Percentiles rank a stretch among this genome's conserved stretches.
These are phyloP conservation scores for Ophiostoma sp. DNA, from an alignment of 2,329 filamentous ascomycete species.

Conservation along the genomic window DNA sequence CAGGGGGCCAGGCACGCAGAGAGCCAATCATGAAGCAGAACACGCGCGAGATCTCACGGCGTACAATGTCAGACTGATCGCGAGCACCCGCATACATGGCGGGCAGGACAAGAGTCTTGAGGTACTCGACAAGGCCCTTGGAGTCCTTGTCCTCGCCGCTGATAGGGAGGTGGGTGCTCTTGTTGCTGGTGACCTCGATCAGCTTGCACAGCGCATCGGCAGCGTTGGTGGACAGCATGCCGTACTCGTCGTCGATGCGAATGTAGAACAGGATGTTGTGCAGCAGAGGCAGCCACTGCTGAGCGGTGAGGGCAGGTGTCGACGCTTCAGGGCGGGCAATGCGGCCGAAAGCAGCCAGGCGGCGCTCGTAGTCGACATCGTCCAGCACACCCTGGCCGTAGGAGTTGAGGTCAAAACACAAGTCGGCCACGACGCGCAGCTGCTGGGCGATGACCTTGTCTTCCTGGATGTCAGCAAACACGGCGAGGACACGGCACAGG, in stretches of 20 bases:
- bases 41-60: conserved; percentile 73
- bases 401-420: conserved; percentile 78
- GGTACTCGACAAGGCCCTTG: conserved; percentile 49
- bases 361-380: conserved; percentile 80
- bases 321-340: conserved; percentile 60
- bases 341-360: conserved; percentile 67
- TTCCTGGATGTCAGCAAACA: conserved; percentile 56
- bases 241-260: conserved; percentile 79
- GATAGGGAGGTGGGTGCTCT: conserved; percentile 30
- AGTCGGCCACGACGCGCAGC: conserved; percentile 56
- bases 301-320: conserved; percentile 50
- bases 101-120: conserved; percentile 63
- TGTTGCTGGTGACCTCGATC: conserved; percentile 56
- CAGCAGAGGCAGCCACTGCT: conserved; percentile 81
- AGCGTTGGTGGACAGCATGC: conserved; percentile 73
- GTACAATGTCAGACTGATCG: conserved; percentile 75
- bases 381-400: conserved; percentile 67
- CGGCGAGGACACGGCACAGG: conserved; percentile 65
- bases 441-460: neutral
- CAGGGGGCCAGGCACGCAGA: conserved; percentile 62
- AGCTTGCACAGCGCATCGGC: conserved; percentile 75
- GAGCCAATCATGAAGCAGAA: conserved; percentile 71
- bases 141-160: conserved; percentile 22
- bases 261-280: conserved; percentile 88
- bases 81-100: conserved; percentile 70